Evolutionary conservation across 2,329 filamentous ascomycete species (phyloP).

Genomic region (Arthrobotrys entomopaga): DNA sequence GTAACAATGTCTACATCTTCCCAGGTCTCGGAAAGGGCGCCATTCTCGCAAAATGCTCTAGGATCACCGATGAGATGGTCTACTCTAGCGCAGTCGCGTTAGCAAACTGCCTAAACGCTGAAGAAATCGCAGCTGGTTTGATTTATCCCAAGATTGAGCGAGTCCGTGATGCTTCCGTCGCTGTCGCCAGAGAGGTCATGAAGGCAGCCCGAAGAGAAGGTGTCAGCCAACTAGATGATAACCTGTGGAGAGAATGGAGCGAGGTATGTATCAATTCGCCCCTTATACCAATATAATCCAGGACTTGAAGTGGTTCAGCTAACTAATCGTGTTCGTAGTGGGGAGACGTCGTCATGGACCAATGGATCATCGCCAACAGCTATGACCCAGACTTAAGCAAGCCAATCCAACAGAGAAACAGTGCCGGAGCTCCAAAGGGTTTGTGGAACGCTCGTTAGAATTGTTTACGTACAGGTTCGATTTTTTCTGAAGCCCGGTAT

Average conservation of each 20-base stretch:
- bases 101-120: slow-evolving; percentile 78
- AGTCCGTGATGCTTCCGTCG: slow-evolving; percentile 88
- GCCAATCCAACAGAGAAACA: slow-evolving; percentile 34
- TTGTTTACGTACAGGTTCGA: neutral
- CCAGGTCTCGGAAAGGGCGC: slow-evolving; percentile 93
- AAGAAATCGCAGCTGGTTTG: slow-evolving; percentile 83
- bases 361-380: slow-evolving; percentile 51
- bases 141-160: slow-evolving; percentile 92
- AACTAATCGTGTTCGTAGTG: slow-evolving; percentile 38
- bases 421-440: slow-evolving; percentile 25
- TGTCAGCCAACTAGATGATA: slow-evolving; percentile 40
- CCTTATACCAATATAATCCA: neutral
- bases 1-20: slow-evolving; percentile 89
- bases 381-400: slow-evolving; percentile 48
- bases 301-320: slow-evolving; percentile 12
- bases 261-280: slow-evolving; percentile 36
- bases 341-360: slow-evolving; percentile 54
- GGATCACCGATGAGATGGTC: slow-evolving; percentile 93
- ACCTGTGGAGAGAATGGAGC: slow-evolving; percentile 53
- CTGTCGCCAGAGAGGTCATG: slow-evolving; percentile 80
- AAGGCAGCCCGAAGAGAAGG: slow-evolving; percentile 83
- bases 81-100: slow-evolving; percentile 90
- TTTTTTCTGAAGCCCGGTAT: slow-evolving; percentile 1
- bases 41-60: slow-evolving; percentile 86
- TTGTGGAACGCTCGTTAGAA: slow-evolving; percentile 37